Evolutionary conservation across 805 yeast genomes (phyloP), one percentile per base, ranked within the genome.

Genomic region (Candida schatavii): DNA sequence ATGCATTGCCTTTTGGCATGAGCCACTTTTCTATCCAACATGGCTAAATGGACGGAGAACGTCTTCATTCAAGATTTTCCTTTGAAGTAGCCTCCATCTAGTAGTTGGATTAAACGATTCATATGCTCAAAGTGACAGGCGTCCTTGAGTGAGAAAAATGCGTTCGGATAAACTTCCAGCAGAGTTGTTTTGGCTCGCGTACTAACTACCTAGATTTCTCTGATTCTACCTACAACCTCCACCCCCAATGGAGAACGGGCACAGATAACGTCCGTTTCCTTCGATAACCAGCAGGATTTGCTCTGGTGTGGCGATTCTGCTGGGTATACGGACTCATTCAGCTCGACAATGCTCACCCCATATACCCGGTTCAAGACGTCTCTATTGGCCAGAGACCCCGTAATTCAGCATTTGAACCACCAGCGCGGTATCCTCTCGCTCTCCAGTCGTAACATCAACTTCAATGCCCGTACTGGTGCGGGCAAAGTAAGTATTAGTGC

Each of bases 301-400:
- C 57, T 90, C 2, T 91, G 98, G 98, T 72, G 83, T 1, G 96
- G 95, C 14, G 93, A 87, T 56, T 59, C 78, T 1, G 72, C 68
- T 29, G 86, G 90, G 3, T 57, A 53, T 47, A 51, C 70, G 4
- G 48, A 61, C 9, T 64, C 70, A n/a, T 64, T 54, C 45, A 51
- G 67, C 2, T 57, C 65, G 20, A 26, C 52, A 36, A 45, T 47
- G 38, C 26, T 46, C 25, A 43, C 48, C 13, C 65, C 72, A 2
- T 70, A 70, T 47, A 64, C 74, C 23, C 57, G 57, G 42, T 69
- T 65, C 55, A 56, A 56, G 44, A 48, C 65, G 3, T 48, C 59
- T 34, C 39, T 37, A 15, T 28, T 21, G 6, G 39, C 44, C n/a
- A 33, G 22, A 29, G 43, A 48, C n/a, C 58, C 71, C 3, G 50